A percentile compares a stretch with the other conserved stretches of the same genome.
Evolutionary conservation across 2,329 filamentous ascomycete species (phyloP).

Genomic region (Pestalotiopsis sp.): DNA sequence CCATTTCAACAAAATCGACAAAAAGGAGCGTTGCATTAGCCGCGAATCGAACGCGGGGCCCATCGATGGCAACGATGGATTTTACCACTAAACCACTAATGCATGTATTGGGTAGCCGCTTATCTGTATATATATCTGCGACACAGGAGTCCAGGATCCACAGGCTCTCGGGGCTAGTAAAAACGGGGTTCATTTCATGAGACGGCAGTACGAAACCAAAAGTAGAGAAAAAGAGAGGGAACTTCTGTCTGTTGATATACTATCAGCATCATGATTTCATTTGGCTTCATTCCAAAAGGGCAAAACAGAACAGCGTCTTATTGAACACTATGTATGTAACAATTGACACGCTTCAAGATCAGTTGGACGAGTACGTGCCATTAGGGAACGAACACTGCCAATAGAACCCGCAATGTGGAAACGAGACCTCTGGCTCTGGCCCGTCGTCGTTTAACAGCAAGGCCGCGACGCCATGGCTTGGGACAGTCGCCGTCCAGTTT

Average conservation of each 20-base stretch:
- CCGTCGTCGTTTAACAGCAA: not conserved
- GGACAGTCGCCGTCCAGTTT: slow-evolving; percentile 1
- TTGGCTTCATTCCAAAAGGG: too few relatives aligned
- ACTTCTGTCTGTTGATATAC: too few relatives aligned
- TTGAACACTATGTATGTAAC: too few relatives aligned
- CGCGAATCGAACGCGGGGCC: slow-evolving; percentile 48
- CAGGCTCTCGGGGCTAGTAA: too few relatives aligned
- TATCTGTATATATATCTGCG: too few relatives aligned
- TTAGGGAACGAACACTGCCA: slow-evolving; percentile 4
- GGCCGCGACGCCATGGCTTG: not conserved
- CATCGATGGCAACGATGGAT: slow-evolving; percentile 55
- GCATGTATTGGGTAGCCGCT: slow-evolving; percentile 11
- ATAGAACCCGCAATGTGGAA: slow-evolving; percentile 7
- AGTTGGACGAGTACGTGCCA: slow-evolving; percentile 6
- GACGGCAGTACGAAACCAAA: too few relatives aligned
- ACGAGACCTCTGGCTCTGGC: slow-evolving; percentile 1
- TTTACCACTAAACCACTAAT: slow-evolving; percentile 54
- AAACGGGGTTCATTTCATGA: too few relatives aligned
- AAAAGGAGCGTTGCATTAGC: slow-evolving; percentile 21
- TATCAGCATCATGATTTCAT: too few relatives aligned
- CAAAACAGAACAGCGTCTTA: too few relatives aligned
- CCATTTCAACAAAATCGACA: too few relatives aligned
- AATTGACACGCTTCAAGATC: not conserved
- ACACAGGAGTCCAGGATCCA: too few relatives aligned
- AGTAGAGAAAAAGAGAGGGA: too few relatives aligned